Evolutionary conservation across 768 basidiomycete species (phyloP).

Genomic region (Kwoniella heveanensis): DNA sequence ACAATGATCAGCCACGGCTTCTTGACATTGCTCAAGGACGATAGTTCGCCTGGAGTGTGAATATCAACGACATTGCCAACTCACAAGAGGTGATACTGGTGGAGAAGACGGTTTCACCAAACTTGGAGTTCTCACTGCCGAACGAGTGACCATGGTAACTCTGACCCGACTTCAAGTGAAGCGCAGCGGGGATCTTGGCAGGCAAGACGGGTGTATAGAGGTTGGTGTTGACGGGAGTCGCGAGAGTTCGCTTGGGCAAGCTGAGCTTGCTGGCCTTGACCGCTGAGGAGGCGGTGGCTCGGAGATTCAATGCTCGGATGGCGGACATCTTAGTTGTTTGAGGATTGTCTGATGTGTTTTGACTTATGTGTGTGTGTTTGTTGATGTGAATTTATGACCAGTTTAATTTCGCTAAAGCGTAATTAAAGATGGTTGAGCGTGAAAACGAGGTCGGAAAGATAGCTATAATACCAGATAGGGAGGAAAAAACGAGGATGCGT

Average conservation of each 20-base stretch:
- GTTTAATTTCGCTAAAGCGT: conserved; percentile 2
- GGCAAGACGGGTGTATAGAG: conserved; percentile 50
- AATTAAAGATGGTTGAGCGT: conserved; percentile 41
- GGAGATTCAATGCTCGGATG: conserved; percentile 25
- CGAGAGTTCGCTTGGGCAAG: conserved; percentile 40
- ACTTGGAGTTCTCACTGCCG: conserved; percentile 81
- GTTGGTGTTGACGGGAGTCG: conserved; percentile 39
- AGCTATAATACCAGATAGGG: conserved; percentile 18
- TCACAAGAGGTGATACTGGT: conserved; percentile 97
- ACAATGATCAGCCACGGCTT: neutral
- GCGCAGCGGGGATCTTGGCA: conserved; percentile 66
- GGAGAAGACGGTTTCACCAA: conserved; percentile 97
- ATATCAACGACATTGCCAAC: too few relatives aligned
- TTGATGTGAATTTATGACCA: neutral
- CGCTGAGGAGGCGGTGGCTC: conserved; percentile 16
- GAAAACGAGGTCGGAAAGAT: conserved; percentile 54
- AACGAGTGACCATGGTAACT: conserved; percentile 87
- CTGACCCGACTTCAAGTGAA: conserved; percentile 93
- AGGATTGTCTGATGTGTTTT: neutral
- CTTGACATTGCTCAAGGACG: too few relatives aligned
- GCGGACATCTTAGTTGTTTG: conserved; percentile 19
- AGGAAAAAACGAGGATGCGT: neutral
- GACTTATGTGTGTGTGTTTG: conserved; percentile 11
- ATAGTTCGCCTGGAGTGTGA: too few relatives aligned
- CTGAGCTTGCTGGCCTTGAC: conserved; percentile 18